phyloP scores from a whole-genome alignment of 202 grass and related monocot species.

The Alloteropsis angusta region DNA sequence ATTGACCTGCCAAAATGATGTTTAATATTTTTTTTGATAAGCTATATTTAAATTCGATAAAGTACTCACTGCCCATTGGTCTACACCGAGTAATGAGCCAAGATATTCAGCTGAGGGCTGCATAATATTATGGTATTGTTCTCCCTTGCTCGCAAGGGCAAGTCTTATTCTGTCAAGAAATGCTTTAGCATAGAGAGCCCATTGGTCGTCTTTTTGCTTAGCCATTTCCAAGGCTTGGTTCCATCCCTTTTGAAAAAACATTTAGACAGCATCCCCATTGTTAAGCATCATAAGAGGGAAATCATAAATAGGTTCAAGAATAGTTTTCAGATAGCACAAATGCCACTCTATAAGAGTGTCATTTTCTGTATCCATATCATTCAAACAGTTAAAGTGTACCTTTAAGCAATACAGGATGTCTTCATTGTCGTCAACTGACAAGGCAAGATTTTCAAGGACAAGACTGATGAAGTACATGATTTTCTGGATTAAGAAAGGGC shows the following conservation, averaged over 20 bases:
- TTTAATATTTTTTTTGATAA: slow-evolving; percentile 4
- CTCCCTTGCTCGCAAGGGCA: slow-evolving; percentile 80
- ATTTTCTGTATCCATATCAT: slow-evolving; percentile 17
- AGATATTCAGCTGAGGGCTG: slow-evolving; percentile 95
- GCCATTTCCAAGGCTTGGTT: slow-evolving; percentile 70
- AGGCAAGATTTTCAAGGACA: slow-evolving; percentile 96
- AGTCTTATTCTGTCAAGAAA: slow-evolving; percentile 93
- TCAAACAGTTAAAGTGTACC: slow-evolving; percentile 41
- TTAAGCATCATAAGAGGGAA: background rate
- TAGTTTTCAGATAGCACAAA: background rate
- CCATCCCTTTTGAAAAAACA: slow-evolving; percentile 67
- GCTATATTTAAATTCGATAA: slow-evolving; percentile 28
- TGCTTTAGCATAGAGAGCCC: slow-evolving; percentile 91
- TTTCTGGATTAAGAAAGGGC: slow-evolving; percentile 51
- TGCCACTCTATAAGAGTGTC: background rate
- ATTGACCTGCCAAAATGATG: slow-evolving; percentile 43
- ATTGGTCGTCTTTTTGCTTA: slow-evolving; percentile 68
- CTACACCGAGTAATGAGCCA: slow-evolving; percentile 76
- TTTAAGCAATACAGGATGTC: slow-evolving; percentile 87
- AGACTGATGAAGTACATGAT: slow-evolving; percentile 91
- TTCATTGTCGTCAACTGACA: slow-evolving; percentile 85
- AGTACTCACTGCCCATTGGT: slow-evolving; percentile 70
- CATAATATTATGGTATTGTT: slow-evolving; percentile 75
- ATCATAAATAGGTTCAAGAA: slow-evolving; percentile 20
- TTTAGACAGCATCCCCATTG: slow-evolving; percentile 15